Base-by-base conservation (phyloP, 83 land plant genomes). In the Diphasiastrum complanatum region DNA sequence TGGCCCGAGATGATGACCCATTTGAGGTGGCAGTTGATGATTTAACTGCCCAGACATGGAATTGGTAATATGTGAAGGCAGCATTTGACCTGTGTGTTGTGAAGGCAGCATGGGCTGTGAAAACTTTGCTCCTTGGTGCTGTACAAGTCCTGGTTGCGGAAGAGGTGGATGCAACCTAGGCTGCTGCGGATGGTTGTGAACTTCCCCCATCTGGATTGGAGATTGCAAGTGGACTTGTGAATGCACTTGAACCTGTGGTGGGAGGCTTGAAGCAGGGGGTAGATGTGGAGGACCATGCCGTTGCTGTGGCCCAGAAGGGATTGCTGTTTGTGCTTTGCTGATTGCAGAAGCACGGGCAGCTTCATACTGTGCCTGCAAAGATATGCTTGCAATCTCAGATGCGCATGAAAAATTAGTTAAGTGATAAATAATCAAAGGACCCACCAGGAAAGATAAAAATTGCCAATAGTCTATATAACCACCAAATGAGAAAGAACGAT, bases 101-200 rank as follows among this genome's bases (percentile, higher is more conserved):
- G 77, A 87, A 31, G 79, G 79, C 69, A 85, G 65, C 47, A 63
- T 70, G 1, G 73, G 32, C 34, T 50, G 72, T 2, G 61, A 52
- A 53, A 35, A 70, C 48, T 70, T 70, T 31, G 63, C 24, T 16
- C 23, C 60, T 53, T 70, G 73, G 33, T 56, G 77, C 45, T 75
- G 86, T 47, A 80, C 56, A 62, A 69, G 84, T 41, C 80, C 40
- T 23, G 68, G 84, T 29, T 80, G 83, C 0, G 47, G 66, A 0
- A 45, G 52, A 2, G 26, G 60, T 1, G 33, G 65, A 1, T 62
- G 65, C 0, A 14, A 14, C 12, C 18, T 14, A 0, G 45, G 45
- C 45, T 41, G 45, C 45, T n/a, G n/a, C n/a, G n/a, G n/a, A n/a
- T n/a, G n/a, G n/a, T n/a, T n/a, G 26, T 20, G 47, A 38, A 45